phyloP scores from a whole-genome alignment of 2,329 filamentous ascomycete species.

The Geoglossum cookeanum region DNA sequence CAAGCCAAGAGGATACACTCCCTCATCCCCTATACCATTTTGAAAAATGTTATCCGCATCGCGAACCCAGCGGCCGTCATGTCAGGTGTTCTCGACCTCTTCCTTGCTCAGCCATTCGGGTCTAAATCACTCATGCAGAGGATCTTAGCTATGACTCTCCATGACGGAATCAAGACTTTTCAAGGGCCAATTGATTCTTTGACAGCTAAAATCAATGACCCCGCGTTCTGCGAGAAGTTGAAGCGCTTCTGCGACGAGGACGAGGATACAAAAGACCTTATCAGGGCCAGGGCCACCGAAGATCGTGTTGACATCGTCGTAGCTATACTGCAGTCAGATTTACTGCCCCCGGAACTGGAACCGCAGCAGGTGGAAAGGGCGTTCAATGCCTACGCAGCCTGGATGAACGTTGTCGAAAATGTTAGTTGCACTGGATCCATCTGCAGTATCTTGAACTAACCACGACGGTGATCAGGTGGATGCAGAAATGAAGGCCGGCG shows the following conservation, averaged over 20 bases:
- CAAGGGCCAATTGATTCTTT: constrained; percentile 75
- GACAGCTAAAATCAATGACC: constrained; percentile 59
- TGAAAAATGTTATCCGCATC: constrained; percentile 94
- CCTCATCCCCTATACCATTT: constrained; percentile 72
- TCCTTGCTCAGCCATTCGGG: constrained; percentile 87
- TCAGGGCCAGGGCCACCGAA: constrained; percentile 51
- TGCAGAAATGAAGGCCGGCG: constrained; percentile 71
- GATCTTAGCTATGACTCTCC: constrained; percentile 79
- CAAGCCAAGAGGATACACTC: constrained; percentile 91
- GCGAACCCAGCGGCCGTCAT: constrained; percentile 94
- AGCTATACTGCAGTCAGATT: constrained; percentile 61
- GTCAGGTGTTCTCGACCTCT: constrained; percentile 86
- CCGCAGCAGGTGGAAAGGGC: constrained; percentile 62
- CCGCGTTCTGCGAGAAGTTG: constrained; percentile 61
- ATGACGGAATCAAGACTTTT: constrained; percentile 73
- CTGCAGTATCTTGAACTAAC: background rate
- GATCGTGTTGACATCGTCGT: constrained; percentile 77
- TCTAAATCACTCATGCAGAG: constrained; percentile 78
- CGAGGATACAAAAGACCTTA: constrained; percentile 52
- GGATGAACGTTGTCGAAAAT: constrained; percentile 87
- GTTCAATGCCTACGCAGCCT: constrained; percentile 90
- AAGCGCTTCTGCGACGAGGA: constrained; percentile 58
- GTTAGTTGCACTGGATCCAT: constrained; percentile 15
- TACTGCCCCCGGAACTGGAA: constrained; percentile 50
- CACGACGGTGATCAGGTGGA: constrained; percentile 32